A percentile compares a stretch with the other conserved stretches of the same genome.
Evolutionary conservation across 2,329 filamentous ascomycete species (phyloP).

Genomic region (Lasiodiplodia sp.): DNA sequence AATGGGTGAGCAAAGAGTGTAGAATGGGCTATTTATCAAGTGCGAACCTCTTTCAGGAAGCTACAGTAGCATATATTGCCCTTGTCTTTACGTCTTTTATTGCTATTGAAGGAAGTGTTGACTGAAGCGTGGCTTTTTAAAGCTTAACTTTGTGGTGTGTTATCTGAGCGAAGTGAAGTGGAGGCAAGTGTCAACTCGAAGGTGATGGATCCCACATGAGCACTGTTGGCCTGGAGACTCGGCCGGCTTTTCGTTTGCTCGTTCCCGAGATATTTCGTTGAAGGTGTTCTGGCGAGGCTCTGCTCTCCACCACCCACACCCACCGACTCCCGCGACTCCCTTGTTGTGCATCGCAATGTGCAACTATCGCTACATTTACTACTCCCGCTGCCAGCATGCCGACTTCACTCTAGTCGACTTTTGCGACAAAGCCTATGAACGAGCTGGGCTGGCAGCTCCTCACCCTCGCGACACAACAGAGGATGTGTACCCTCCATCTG

Average conservation of each 20-base stretch:
- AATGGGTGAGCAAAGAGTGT: background rate
- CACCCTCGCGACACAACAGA: background rate
- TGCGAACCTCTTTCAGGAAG: background rate
- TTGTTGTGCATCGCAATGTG: constrained; percentile 40
- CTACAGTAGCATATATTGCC: background rate
- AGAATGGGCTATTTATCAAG: background rate
- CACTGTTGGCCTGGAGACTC: background rate
- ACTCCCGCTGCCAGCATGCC: constrained; percentile 42
- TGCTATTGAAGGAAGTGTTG: background rate
- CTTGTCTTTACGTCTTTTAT: background rate
- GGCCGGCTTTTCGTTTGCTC: background rate
- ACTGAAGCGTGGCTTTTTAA: background rate
- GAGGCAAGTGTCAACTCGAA: background rate
- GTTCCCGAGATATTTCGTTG: background rate
- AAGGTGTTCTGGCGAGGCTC: background rate
- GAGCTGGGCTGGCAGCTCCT: background rate
- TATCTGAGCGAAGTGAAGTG: background rate
- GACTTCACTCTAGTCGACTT: constrained; percentile 42
- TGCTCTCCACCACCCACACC: constrained; percentile 2
- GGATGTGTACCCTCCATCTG: background rate
- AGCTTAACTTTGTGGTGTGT: background rate
- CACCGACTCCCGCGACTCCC: background rate
- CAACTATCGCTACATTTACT: constrained; percentile 45
- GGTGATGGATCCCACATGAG: background rate
- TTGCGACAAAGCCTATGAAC: constrained; percentile 36